A percentile compares a stretch with the other conserved stretches of the same genome.
Evolutionary conservation across 768 basidiomycete species (phyloP).

Genomic region (Auricularia sp.): DNA sequence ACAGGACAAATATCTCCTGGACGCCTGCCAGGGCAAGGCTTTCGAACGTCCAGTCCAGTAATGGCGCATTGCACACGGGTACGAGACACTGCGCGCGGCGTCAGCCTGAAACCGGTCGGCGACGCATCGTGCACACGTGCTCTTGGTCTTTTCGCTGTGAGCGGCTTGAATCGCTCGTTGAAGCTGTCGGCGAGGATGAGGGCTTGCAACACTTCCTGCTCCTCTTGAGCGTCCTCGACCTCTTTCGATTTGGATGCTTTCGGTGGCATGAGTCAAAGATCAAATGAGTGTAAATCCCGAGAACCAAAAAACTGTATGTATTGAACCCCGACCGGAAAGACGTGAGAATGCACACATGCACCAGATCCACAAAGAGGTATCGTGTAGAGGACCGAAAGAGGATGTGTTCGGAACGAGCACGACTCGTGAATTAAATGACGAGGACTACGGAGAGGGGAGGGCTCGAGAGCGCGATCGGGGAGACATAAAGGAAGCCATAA

Average conservation of each 20-base stretch:
- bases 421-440: neutral
- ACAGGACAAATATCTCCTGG: slow-evolving; percentile 92
- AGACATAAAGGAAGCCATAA: neutral
- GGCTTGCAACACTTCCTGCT: slow-evolving; percentile 82
- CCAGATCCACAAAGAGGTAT: slow-evolving; percentile 34
- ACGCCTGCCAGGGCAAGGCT: slow-evolving; percentile 90
- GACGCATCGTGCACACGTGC: slow-evolving; percentile 32
- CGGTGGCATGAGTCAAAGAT: slow-evolving; percentile 48
- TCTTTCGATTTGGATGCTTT: slow-evolving; percentile 59
- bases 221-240: slow-evolving; percentile 41
- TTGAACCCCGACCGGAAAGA: neutral
- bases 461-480: slow-evolving; percentile 1
- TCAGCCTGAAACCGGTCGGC: slow-evolving; percentile 1
- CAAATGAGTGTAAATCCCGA: neutral
- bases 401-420: slow-evolving; percentile 28
- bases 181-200: slow-evolving; percentile 95
- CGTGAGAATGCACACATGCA: slow-evolving; percentile 2
- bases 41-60: slow-evolving; percentile 96
- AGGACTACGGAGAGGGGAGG: neutral
- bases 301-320: neutral
- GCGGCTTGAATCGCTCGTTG: slow-evolving; percentile 84
- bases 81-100: slow-evolving; percentile 58
- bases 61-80: slow-evolving; percentile 86
- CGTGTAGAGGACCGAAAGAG: slow-evolving; percentile 43
- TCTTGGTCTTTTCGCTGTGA: slow-evolving; percentile 81